These are phyloP conservation scores for Pluteus cervinus DNA, from an alignment of 768 basidiomycete species.

Conservation along the genomic window DNA sequence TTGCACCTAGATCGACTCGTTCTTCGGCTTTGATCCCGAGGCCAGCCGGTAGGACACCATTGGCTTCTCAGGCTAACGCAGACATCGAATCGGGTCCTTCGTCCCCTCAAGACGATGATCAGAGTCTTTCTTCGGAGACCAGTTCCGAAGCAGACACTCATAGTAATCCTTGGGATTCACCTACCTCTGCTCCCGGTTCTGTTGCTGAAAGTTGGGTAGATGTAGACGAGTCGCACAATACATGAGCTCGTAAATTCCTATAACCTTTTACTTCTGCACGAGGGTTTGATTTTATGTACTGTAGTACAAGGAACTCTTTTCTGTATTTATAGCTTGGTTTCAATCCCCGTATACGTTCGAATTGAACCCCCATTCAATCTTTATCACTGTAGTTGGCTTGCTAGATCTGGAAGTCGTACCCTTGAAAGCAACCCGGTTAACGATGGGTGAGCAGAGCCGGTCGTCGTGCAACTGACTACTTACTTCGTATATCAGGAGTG, in stretches of 20 bases:
- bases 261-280: background rate
- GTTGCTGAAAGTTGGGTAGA: constrained; percentile 70
- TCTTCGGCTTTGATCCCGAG: constrained; percentile 7
- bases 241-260: constrained; percentile 3
- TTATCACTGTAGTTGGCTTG: too few relatives aligned
- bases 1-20: constrained; percentile 14
- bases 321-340: too few relatives aligned
- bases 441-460: too few relatives aligned
- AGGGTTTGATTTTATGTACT: constrained; percentile 1
- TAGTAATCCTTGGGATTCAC: constrained; percentile 51
- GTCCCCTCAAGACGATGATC: constrained; percentile 14
- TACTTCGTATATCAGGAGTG: constrained; percentile 32
- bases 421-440: too few relatives aligned
- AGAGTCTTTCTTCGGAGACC: constrained; percentile 39
- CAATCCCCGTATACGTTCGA: too few relatives aligned
- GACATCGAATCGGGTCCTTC: constrained; percentile 5
- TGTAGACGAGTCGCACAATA: constrained; percentile 27
- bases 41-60: too few relatives aligned
- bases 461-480: too few relatives aligned
- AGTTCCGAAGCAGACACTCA: constrained; percentile 67
- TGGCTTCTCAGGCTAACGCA: constrained; percentile 7
- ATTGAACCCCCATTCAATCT: too few relatives aligned
- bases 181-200: too few relatives aligned
- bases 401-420: too few relatives aligned
- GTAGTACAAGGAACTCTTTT: too few relatives aligned